Evolutionary conservation across 2,329 filamentous ascomycete species (phyloP), one percentile per base, ranked within the genome.

Genomic region (Pseudonectria buxi): DNA sequence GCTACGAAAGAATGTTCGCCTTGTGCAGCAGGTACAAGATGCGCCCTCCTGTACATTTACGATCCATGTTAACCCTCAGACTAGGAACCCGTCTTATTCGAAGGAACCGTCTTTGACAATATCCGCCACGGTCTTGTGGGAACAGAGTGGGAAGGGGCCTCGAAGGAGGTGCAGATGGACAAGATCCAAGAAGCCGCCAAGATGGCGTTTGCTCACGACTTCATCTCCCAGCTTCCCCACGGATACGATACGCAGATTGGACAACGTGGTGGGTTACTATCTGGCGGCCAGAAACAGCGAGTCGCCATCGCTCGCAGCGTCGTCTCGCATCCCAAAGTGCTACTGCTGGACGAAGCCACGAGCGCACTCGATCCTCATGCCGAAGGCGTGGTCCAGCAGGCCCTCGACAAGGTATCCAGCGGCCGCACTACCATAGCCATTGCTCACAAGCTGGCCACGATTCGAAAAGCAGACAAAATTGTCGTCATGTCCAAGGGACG

Each of bases 301-400:
- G 65, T 83, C 10, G 74, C 78, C 1, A 83, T 83, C 38, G 79
- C 79, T 3, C 67, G 79, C 16, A 75, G 72, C 28, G 76, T 83
- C 33, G 63, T 83, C 18, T 72, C 74, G 14, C 61, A 76, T 28
- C 78, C 79, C 0, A 63, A 65, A 2, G 75, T 83, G 15, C 63
- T 83, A 3, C 71, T 83, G 12, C 61, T 83, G 2, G 79, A 83
- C 45, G 79, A 83, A 55, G 79, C 79, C 2, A 83, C 79, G 0
- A 77, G 71, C 30, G 75, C 78, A 7, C 52, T 66, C 15, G 61
- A 65, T 31, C 54, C 61, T 1, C 56, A 66, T 11, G 56, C 64
- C 4, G 63, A 67, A 34, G 56, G 61, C 2, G 58, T 72, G 12
- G 74, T 78, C 1, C 74, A 78, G 45, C 53, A 64, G 30, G 74